Evolutionary conservation across 2,329 filamentous ascomycete species (phyloP).

Genomic region (Madurella fahalii): DNA sequence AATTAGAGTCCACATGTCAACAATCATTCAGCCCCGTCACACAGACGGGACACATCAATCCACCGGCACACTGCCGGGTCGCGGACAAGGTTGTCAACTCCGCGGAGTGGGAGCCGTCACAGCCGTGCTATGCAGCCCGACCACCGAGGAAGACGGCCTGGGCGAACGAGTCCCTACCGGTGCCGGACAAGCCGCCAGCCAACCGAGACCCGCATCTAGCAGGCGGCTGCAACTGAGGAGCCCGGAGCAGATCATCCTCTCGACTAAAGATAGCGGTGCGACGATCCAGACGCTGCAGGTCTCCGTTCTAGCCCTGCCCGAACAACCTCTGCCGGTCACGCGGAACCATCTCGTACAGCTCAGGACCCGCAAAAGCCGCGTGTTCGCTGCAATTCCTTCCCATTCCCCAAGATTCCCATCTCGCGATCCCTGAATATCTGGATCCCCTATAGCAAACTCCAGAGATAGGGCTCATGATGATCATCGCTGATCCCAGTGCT

Average conservation of each 20-base stretch:
- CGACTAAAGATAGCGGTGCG: background rate
- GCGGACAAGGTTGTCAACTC: background rate
- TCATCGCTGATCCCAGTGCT: conserved; percentile 3
- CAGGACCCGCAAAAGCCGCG: background rate
- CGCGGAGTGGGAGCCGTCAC: background rate
- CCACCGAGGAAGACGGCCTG: background rate
- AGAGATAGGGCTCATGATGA: conserved; percentile 2
- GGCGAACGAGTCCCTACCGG: background rate
- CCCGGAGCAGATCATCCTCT: background rate
- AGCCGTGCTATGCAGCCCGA: background rate
- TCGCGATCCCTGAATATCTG: background rate
- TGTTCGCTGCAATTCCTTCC: background rate
- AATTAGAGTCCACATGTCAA: too few relatives aligned
- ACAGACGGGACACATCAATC: background rate
- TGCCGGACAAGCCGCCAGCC: background rate
- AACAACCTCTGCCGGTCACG: conserved; percentile 13
- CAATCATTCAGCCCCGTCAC: too few relatives aligned
- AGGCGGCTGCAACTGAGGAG: too few relatives aligned
- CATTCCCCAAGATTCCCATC: background rate
- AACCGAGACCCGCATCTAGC: background rate
- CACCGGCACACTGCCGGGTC: background rate
- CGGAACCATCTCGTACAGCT: background rate
- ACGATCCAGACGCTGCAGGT: conserved; percentile 4
- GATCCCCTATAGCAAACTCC: background rate
- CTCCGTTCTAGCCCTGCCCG: conserved; percentile 7